Evolutionary conservation across 1,139 yeast genomes (phyloP), one percentile per base, ranked within the genome.

Genomic region (Hanseniaspora gamundiae): DNA sequence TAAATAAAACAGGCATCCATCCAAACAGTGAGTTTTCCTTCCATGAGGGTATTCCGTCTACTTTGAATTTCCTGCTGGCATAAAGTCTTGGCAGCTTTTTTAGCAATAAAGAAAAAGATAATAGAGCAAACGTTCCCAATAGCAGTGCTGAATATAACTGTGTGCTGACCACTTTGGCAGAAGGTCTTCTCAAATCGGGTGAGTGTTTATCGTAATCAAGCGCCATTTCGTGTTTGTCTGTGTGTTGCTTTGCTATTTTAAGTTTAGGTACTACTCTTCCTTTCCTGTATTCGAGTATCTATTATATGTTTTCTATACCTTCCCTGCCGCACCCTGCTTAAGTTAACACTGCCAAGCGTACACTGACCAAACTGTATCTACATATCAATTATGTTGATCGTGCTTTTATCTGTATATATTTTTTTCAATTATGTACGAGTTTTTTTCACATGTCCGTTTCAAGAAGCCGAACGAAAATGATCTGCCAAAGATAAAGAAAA

Each of bases 1-100:
- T 63, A 58, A 74, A 76, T 16, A 88, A 65, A 0, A 77, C 74
- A 1, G 78, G 73, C 7, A 88, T 68, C 95, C 96, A 88, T 1
- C 91, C 86, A 54, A 87, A 79, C 39, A 26, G n/a, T n/a, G 24
- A 16, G 8, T 13, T 58, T 7, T 51, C 64, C 61, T 60, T 72
- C 57, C 58, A 68, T 62, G 39, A 71, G 68, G 54, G 57, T 19
- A 54, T 50, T 1, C 61, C 62, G 31, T 52, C 53, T 33, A 62
- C 56, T 45, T 65, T 60, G 36, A 58, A 58, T 48, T 56, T 59
- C 39, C 82, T 60, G 13, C 80, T 73, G 2, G 84, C 85, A 53
- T 84, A 85, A 20, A 85, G 68, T 55, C 75, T 75, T 16, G 88
- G 87, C 69, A 84, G 79, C 47, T 73, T 70, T 41, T 72, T 70